Evolutionary conservation across 306 rosid species (phyloP).

Genomic region (Morella rubra): DNA sequence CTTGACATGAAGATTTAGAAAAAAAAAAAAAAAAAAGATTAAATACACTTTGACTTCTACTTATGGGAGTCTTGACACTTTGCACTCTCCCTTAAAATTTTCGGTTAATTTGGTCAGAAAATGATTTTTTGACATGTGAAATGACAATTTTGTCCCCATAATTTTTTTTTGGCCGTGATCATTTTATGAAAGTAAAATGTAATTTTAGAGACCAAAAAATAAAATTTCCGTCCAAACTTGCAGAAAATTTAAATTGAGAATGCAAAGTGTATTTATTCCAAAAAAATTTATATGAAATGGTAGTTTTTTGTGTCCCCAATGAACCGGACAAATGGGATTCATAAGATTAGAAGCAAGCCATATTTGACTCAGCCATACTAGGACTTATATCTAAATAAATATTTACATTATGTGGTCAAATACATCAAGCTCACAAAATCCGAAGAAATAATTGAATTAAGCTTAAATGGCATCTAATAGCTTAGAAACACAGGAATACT

Average conservation of each 20-base stretch:
- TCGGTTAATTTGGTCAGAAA: too few species aligned
- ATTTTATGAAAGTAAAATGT: too few species aligned
- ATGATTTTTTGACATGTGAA: too few species aligned
- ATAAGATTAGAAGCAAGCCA: background rate
- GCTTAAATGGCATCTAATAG: slow-evolving; percentile 4
- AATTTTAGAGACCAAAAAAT: too few species aligned
- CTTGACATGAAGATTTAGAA: background rate
- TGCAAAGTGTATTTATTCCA: background rate
- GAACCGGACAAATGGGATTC: background rate
- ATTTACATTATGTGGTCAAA: background rate
- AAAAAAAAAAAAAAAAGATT: background rate
- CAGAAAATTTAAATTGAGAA: too few species aligned
- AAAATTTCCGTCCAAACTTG: too few species aligned
- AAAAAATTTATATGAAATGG: background rate
- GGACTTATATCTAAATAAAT: background rate
- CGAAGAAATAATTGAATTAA: background rate
- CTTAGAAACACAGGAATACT: slow-evolving; percentile 1
- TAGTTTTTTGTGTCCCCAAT: background rate
- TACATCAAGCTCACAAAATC: background rate
- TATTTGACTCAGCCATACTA: too few species aligned
- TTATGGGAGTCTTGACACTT: too few species aligned
- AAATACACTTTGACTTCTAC: too few species aligned
- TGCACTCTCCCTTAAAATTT: too few species aligned
- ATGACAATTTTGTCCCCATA: too few species aligned
- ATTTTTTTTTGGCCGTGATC: too few species aligned